phyloP scores from a whole-genome alignment of 2,329 filamentous ascomycete genomes.

The Aspergillus brunneoviolaceus region DNA sequence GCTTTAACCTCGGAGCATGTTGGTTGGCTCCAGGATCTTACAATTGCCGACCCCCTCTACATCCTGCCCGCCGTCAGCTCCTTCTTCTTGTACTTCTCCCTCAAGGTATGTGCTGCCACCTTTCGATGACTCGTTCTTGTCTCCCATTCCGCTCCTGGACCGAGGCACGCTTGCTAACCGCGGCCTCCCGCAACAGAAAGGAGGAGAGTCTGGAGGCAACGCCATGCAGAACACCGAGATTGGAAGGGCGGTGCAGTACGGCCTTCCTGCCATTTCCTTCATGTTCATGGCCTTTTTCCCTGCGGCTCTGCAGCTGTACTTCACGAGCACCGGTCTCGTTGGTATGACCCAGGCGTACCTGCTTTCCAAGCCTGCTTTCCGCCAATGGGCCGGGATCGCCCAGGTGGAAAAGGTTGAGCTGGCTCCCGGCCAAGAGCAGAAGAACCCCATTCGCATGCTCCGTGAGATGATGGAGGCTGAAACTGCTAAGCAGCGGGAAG shows the following conservation, averaged over 20 bases:
- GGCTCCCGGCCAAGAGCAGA: slow-evolving; percentile 4
- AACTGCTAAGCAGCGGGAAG: slow-evolving; percentile 7
- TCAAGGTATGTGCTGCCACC: slow-evolving; percentile 51
- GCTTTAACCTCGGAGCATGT: slow-evolving; percentile 68
- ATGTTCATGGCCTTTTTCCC: slow-evolving; percentile 57
- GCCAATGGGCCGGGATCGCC: slow-evolving; percentile 28
- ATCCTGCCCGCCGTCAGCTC: slow-evolving; percentile 67
- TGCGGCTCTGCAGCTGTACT: slow-evolving; percentile 62
- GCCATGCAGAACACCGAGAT: slow-evolving; percentile 30
- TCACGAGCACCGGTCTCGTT: slow-evolving; percentile 48
- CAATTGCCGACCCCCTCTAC: slow-evolving; percentile 72
- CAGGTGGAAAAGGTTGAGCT: slow-evolving; percentile 14
- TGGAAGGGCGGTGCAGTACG: slow-evolving; percentile 38
- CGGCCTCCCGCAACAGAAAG: slow-evolving; percentile 29
- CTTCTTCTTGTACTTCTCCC: slow-evolving; percentile 55
- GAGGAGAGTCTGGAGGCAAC: slow-evolving; percentile 38
- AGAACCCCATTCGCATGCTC: slow-evolving; percentile 20
- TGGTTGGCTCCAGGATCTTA: slow-evolving; percentile 78
- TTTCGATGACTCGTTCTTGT: slow-evolving; percentile 12
- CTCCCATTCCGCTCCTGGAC: neutral
- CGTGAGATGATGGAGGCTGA: slow-evolving; percentile 17
- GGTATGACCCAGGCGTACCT: slow-evolving; percentile 47
- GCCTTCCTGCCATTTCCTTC: slow-evolving; percentile 55
- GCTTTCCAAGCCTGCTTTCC: slow-evolving; percentile 40
- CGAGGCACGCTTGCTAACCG: slow-evolving; percentile 1